Base-by-base conservation (phyloP, 306 rosid species). In the Dryas octopetala region DNA sequence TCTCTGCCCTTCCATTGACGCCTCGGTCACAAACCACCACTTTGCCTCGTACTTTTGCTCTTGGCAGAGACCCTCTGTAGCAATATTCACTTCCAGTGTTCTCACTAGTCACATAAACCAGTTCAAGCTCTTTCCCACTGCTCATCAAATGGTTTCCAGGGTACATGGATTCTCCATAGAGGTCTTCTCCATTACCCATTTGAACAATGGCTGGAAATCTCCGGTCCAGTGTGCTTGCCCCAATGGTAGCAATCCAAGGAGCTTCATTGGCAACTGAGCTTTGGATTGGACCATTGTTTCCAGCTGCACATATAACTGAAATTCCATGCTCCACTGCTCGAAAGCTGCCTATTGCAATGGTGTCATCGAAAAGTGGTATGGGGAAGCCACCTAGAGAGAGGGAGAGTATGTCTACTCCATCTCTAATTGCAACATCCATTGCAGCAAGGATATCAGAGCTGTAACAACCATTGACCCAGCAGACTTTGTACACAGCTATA, bases 251-350 rank as follows among this genome's bases (percentile, higher is more conserved):
- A 83, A 94, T 88, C 98, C 97, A 94, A 61, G 98, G 98, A 82
- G 97, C 98, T 77, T 85, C 97, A 80, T 94, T 94, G 69, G 97
- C 87, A 28, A 94, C 94, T 41, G 98, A 91, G 85, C 93, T 91
- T 75, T 75, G 87, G 9, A 48, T 68, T 4, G 98, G 97, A 4
- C 98, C 98, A 52, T 86, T 86, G 86, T 94, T 93, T 65, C 97
- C 98, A 5, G 97, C 98, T 0, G 97, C 94, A 55, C 97, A 94
- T 0, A 91, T 55, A 32, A 94, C 97, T 2, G 91, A 84, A 78
- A 94, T 83, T 32, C 98, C 97, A 76, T 85, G 92, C 80, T 90
- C 94, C 84, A 89, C 77, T 77, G 98, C 98, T 76, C 91, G 85
- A 50, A 91, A 94, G 73, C 97, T 91, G 68, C 94, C 97, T 74